phyloP scores from a whole-genome alignment of 1,284 basidiomycete genomes.

The Tylopilus sp. region DNA sequence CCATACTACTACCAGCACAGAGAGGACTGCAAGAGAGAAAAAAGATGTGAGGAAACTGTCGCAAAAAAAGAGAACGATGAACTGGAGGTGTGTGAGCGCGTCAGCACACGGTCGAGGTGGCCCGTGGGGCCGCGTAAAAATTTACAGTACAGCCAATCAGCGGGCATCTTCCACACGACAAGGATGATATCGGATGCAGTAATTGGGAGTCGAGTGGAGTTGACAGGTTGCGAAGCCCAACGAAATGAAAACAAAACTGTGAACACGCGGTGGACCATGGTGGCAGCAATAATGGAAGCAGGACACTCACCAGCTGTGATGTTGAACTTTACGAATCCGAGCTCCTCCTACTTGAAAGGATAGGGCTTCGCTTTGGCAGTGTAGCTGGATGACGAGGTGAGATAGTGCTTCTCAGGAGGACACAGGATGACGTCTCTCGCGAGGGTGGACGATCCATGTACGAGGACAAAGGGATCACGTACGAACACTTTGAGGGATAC shows the following conservation, averaged over 20 bases:
- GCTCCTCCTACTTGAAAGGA: constrained; percentile 58
- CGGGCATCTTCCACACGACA: too few relatives aligned
- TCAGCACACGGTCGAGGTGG: too few relatives aligned
- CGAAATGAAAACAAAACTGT: constrained; percentile 29
- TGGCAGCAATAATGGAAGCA: constrained; percentile 22
- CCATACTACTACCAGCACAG: too few relatives aligned
- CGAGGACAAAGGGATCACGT: neutral
- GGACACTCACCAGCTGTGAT: constrained; percentile 59
- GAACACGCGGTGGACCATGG: constrained; percentile 26
- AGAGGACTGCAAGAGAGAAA: too few relatives aligned
- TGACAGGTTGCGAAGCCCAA: constrained; percentile 10
- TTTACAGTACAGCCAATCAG: too few relatives aligned
- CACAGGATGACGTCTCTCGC: constrained; percentile 8
- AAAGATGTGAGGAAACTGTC: too few relatives aligned
- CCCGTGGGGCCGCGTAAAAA: too few relatives aligned
- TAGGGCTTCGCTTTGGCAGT: constrained; percentile 54
- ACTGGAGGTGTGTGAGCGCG: too few relatives aligned
- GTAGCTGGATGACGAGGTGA: constrained; percentile 38
- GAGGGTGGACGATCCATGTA: neutral
- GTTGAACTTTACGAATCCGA: constrained; percentile 74
- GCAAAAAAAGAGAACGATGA: too few relatives aligned
- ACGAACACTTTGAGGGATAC: constrained; percentile 67
- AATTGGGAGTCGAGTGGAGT: constrained; percentile 19
- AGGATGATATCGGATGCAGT: constrained; percentile 6
- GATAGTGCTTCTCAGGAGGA: constrained; percentile 8